Percentiles rank a stretch among this genome's conserved stretches.
Evolutionary conservation across 2,329 filamentous ascomycete genomes (phyloP).

Genomic region (Fusarium anthophilum): DNA sequence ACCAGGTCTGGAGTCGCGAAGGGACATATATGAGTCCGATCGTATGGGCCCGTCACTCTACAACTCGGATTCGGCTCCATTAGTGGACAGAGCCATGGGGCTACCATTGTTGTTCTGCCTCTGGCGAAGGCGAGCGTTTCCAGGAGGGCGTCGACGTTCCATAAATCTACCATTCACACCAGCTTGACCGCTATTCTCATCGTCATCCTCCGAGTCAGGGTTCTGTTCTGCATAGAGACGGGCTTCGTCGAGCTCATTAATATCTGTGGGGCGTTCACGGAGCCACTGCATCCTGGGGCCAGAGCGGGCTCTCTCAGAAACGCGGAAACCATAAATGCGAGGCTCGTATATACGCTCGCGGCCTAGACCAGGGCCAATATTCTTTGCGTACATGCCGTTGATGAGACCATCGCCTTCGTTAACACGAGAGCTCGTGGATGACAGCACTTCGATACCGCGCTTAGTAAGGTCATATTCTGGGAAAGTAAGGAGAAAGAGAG

Average conservation of each 20-base stretch:
- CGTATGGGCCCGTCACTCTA: conserved; percentile 39
- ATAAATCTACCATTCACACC: conserved; percentile 53
- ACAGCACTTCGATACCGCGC: conserved; percentile 69
- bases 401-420: conserved; percentile 64
- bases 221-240: conserved; percentile 62
- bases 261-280: conserved; percentile 80
- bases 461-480: conserved; percentile 91
- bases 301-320: conserved; percentile 87
- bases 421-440: conserved; percentile 47
- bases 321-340: conserved; percentile 94
- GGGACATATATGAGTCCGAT: neutral
- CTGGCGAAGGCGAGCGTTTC: conserved; percentile 53
- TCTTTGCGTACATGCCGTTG: conserved; percentile 87
- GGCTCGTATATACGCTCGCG: conserved; percentile 88
- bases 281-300: conserved; percentile 98
- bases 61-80: conserved; percentile 67
- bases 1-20: neutral
- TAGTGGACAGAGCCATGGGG: conserved; percentile 65
- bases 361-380: conserved; percentile 89
- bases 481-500: conserved; percentile 98
- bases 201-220: conserved; percentile 67
- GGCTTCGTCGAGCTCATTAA: conserved; percentile 87
- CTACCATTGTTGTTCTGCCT: conserved; percentile 63
- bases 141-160: conserved; percentile 56
- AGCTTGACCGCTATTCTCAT: conserved; percentile 57